Base-by-base conservation (phyloP, 2,329 filamentous ascomycete genomes). In the Fusarium sterilihyphosum region DNA sequence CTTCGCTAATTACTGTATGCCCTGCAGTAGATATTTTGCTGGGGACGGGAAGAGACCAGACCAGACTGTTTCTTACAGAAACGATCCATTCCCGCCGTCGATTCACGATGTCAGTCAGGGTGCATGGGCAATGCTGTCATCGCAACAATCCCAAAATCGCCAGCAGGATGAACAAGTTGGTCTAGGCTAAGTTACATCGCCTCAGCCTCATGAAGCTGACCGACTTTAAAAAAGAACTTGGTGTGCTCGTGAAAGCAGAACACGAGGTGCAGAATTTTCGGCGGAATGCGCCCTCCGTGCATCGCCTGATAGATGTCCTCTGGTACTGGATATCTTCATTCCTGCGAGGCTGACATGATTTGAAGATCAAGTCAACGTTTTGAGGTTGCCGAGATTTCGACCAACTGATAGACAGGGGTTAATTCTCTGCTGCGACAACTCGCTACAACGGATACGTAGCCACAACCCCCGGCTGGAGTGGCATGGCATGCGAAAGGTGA, bases 371-470 rank as follows among this genome's bases (percentile, higher is more conserved):
- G 56, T 69, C 43, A 40, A 58, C 53, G 65, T 59, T 52, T 47
- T 35, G 71, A 71, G 58, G 67, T 67, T 70, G 61, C 66, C 73
- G 72, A 77, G 74, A 71, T 73, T 71, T 71, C 53, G 62, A 66
- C 50, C 61, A 71, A 71, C 61, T 49, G 49, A 67, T 52, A 58
- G 53, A 68, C 62, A 73, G 73, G 75, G 73, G 56, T 47, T 24
- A 9, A 26, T 35, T 31, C 38, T 62, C 47, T 50, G 35, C 24
- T 56, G 44, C 31, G 56, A 65, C 59, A 38, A 69, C 43, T 43
- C 50, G 41, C 35, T 57, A 52, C 67, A 62, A 50, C 60, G 43
- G 59, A 65, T 69, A 70, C 64, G 71, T 70, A 73, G 72, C 57
- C 33, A 46, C 50, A 69, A 62, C 56, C 62, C 54, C 58, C 35